Evolutionary conservation across 2,329 filamentous ascomycete genomes (phyloP).

Genomic region (Cladosporium cucumerinum): DNA sequence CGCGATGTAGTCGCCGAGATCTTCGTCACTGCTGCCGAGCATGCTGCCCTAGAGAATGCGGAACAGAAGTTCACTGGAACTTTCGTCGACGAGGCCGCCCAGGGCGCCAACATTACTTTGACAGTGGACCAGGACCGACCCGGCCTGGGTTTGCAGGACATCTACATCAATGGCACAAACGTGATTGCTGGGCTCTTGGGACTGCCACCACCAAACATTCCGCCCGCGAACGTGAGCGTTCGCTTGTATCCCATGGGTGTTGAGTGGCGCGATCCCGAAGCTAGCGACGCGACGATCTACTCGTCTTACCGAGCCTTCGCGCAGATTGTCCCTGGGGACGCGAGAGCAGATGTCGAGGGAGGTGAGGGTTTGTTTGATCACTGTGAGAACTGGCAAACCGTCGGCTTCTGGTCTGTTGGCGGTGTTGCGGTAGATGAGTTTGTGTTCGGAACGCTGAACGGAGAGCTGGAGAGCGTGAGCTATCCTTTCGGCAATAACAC

Average conservation of each 20-base stretch:
- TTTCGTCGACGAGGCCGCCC: not conserved
- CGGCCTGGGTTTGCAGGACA: not conserved
- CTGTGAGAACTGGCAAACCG: not conserved
- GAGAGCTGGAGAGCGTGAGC: not conserved
- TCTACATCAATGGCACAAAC: slow-evolving; percentile 8
- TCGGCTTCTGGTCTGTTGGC: not conserved
- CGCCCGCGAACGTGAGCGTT: not conserved
- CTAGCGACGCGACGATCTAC: not conserved
- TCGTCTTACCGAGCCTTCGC: not conserved
- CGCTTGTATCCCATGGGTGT: not conserved
- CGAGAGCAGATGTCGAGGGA: not conserved
- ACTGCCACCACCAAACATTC: not conserved
- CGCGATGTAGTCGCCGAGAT: not conserved
- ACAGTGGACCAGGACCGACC: not conserved
- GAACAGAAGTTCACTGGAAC: not conserved
- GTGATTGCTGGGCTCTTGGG: not conserved
- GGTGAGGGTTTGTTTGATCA: not conserved
- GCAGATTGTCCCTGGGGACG: not conserved
- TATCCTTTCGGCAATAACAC: not conserved
- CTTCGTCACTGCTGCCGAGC: slow-evolving; percentile 5
- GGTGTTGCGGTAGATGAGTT: not conserved
- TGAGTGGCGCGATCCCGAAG: not conserved
- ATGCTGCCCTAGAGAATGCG: not conserved
- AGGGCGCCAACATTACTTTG: not conserved
- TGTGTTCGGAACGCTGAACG: not conserved